Evolutionary conservation across 345 rosid species (phyloP).

Genomic region (Eucalyptus decipiens): DNA sequence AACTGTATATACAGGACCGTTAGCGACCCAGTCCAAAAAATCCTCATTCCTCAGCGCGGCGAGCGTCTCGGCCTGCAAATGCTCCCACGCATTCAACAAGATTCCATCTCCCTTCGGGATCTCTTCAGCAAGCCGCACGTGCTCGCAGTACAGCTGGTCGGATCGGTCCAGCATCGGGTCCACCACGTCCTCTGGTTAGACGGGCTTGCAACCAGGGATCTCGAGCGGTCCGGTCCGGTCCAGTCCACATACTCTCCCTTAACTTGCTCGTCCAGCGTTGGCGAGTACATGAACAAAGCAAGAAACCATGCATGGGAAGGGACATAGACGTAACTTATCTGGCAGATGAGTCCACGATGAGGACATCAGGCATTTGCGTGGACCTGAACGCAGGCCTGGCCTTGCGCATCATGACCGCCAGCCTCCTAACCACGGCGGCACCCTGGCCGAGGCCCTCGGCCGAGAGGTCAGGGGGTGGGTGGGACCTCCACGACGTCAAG

Average conservation of each 20-base stretch:
- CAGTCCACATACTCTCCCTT: conserved; percentile 17
- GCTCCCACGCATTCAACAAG: conserved; percentile 55
- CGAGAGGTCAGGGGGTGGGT: not conserved
- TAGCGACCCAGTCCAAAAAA: not conserved
- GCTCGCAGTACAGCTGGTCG: not conserved
- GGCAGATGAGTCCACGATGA: conserved; percentile 39
- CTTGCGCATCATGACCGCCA: conserved; percentile 16
- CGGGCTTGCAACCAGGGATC: conserved; percentile 43
- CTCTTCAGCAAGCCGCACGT: not conserved
- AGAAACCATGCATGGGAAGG: conserved; percentile 42
- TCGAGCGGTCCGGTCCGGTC: conserved; percentile 10
- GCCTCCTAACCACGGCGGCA: conserved; percentile 10
- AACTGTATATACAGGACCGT: conserved; percentile 23
- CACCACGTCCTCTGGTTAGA: conserved; percentile 26
- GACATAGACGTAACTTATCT: conserved; percentile 1
- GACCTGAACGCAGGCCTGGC: not conserved
- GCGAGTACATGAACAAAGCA: conserved; percentile 1
- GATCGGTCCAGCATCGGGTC: conserved; percentile 21
- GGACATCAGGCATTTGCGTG: conserved; percentile 20
- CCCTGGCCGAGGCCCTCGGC: conserved; percentile 26
- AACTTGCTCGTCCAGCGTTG: conserved; percentile 11
- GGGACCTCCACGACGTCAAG: conserved; percentile 18
- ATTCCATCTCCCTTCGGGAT: conserved; percentile 28
- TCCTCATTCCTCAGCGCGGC: conserved; percentile 12
- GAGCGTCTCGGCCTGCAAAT: conserved; percentile 20